Conservation (phyloP, 495 filamentous ascomycete genomes). For the Physcia stellaris region DNA sequence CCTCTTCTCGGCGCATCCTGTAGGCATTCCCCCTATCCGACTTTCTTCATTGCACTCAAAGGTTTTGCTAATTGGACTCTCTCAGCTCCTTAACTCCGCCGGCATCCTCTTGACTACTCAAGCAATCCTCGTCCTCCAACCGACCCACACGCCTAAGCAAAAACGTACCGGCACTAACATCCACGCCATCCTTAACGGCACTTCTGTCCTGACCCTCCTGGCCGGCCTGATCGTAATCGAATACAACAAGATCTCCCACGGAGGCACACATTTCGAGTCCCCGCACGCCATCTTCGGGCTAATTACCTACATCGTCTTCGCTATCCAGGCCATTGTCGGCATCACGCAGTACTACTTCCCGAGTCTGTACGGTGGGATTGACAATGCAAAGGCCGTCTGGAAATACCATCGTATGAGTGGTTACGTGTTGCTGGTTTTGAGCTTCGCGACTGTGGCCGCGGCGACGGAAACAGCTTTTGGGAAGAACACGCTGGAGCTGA, state of each 20-base stretch:
- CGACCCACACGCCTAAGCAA: slow-evolving; percentile 60
- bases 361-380: slow-evolving; percentile 56
- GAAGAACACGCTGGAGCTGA: slow-evolving; percentile 44
- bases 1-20: slow-evolving; percentile 76
- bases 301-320: slow-evolving; percentile 55
- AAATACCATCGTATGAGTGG: slow-evolving; percentile 80
- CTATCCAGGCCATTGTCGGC: slow-evolving; percentile 62
- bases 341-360: slow-evolving; percentile 67
- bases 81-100: slow-evolving; percentile 57
- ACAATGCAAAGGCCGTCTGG: slow-evolving; percentile 68
- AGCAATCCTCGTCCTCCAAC: slow-evolving; percentile 75
- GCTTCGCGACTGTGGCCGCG: slow-evolving; percentile 58
- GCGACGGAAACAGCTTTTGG: slow-evolving; percentile 66
- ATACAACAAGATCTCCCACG: slow-evolving; percentile 56
- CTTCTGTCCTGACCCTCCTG: slow-evolving; percentile 47
- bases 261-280: slow-evolving; percentile 55
- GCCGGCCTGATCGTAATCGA: slow-evolving; percentile 67
- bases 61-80: background rate
- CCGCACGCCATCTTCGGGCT: slow-evolving; percentile 69
- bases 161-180: slow-evolving; percentile 57
- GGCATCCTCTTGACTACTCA: slow-evolving; percentile 62
- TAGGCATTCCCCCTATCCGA: slow-evolving; percentile 19
- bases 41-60: background rate
- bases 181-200: slow-evolving; percentile 52
- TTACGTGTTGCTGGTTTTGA: slow-evolving; percentile 55